Conservation (phyloP, 208 protist species). For the Angomonas desouzai region DNA sequence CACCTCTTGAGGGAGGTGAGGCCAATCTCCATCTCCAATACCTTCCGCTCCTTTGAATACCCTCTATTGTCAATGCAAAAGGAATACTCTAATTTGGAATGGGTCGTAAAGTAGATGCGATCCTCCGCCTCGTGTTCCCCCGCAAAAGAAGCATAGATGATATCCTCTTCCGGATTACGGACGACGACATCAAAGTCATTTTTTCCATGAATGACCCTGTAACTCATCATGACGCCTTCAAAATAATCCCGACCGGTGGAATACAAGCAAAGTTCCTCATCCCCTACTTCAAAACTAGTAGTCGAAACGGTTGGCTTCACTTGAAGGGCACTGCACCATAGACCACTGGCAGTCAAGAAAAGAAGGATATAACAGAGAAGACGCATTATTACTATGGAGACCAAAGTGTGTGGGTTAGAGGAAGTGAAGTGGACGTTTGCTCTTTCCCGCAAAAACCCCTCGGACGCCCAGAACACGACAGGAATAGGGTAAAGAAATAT, state of each 20-base stretch:
- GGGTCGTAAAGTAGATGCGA: slow-evolving; percentile 77
- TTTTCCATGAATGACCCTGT: slow-evolving; percentile 55
- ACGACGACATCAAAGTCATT: slow-evolving; percentile 76
- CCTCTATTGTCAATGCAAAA: slow-evolving; percentile 79
- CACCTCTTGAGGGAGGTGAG: slow-evolving; percentile 71
- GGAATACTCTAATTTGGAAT: slow-evolving; percentile 47
- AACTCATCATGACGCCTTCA: slow-evolving; percentile 72
- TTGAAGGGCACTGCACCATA: slow-evolving; percentile 22
- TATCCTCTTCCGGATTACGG: slow-evolving; percentile 46
- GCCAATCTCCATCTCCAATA: slow-evolving; percentile 67
- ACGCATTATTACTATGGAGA: no score
- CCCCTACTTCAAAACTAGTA: slow-evolving; percentile 54
- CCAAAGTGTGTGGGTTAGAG: no score
- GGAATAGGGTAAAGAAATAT: no score
- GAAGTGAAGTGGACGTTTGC: no score
- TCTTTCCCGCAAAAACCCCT: no score
- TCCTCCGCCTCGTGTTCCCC: slow-evolving; percentile 70
- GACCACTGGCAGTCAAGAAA: no score
- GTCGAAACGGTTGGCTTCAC: slow-evolving; percentile 47
- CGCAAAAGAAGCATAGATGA: slow-evolving; percentile 67
- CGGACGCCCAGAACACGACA: no score
- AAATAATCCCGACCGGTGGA: slow-evolving; percentile 44
- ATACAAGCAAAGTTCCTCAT: slow-evolving; percentile 76
- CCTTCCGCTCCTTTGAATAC: slow-evolving; percentile 46
- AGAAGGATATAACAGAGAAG: no score